Evolutionary conservation across 345 rosid species (phyloP).

Genomic region (Eucalyptus regnans): DNA sequence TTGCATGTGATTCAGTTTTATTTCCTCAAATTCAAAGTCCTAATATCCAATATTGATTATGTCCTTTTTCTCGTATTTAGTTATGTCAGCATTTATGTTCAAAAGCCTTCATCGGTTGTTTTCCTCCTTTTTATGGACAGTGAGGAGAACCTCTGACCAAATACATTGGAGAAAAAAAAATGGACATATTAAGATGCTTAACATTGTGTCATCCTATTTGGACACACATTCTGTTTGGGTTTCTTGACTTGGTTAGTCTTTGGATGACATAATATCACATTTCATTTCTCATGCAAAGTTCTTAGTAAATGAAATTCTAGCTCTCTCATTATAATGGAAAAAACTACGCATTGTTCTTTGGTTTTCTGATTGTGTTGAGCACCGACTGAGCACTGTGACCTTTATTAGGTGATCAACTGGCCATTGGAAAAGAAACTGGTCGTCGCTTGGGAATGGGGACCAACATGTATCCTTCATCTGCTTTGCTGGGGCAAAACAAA

Average conservation of each 20-base stretch:
- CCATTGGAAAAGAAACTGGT: constrained; percentile 97
- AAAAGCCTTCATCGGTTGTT: neutral
- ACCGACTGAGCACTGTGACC: neutral
- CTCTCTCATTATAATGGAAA: neutral
- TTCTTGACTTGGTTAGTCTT: neutral
- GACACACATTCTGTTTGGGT: neutral
- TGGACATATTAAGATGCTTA: neutral
- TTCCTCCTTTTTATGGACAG: neutral
- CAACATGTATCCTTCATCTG: constrained; percentile 97
- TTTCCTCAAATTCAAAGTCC: neutral
- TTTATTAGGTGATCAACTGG: constrained; percentile 87
- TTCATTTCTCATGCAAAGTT: neutral
- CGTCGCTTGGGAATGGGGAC: constrained; percentile 99
- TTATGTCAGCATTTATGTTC: neutral
- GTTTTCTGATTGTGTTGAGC: neutral
- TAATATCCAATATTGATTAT: neutral
- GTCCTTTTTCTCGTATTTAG: neutral
- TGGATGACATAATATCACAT: neutral
- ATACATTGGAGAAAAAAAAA: neutral
- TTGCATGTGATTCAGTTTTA: neutral
- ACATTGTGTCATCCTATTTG: neutral
- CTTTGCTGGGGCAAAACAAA: constrained; percentile 86
- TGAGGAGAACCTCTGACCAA: neutral
- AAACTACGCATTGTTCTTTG: neutral
- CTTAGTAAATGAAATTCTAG: neutral